These are phyloP conservation scores for Fulvia fulva DNA, from an alignment of 2,329 filamentous ascomycete species.

Conservation along the genomic window DNA sequence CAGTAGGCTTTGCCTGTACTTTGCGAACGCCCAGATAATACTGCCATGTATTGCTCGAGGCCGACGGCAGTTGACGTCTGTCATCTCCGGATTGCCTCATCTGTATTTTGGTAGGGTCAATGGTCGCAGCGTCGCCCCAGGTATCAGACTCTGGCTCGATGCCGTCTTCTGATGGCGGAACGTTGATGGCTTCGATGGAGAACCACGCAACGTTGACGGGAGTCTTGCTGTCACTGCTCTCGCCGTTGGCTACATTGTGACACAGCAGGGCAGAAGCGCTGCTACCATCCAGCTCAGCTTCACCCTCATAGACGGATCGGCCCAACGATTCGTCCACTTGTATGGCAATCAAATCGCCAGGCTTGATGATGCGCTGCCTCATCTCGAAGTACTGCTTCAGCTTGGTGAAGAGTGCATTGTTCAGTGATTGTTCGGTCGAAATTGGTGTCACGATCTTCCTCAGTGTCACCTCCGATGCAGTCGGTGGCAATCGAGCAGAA, in stretches of 20 bases:
- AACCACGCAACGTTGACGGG: conserved; percentile 73
- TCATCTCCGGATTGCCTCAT: conserved; percentile 91
- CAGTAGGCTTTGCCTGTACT: conserved; percentile 52
- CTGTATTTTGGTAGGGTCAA: conserved; percentile 80
- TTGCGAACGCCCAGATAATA: conserved; percentile 79
- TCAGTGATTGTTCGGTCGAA: conserved; percentile 78
- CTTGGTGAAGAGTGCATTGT: conserved; percentile 80
- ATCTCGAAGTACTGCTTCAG: conserved; percentile 85
- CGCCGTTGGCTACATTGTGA: conserved; percentile 41
- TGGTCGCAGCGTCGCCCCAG: conserved; percentile 82
- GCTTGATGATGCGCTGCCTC: conserved; percentile 75
- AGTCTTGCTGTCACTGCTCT: conserved; percentile 34
- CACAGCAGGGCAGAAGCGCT: conserved; percentile 39
- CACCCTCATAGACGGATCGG: conserved; percentile 70
- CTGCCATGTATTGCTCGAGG: conserved; percentile 74
- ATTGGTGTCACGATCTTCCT: conserved; percentile 85
- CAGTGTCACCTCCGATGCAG: conserved; percentile 75
- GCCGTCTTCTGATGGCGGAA: conserved; percentile 45
- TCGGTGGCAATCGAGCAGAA: conserved; percentile 51
- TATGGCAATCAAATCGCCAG: conserved; percentile 83
- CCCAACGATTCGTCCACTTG: conserved; percentile 83
- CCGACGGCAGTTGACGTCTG: conserved; percentile 73
- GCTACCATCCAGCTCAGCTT: conserved; percentile 66
- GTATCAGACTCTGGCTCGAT: conserved; percentile 61
- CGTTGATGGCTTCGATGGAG: conserved; percentile 70